Conservation (phyloP, 2,329 filamentous ascomycete species). For the Botryotinia calthae region DNA sequence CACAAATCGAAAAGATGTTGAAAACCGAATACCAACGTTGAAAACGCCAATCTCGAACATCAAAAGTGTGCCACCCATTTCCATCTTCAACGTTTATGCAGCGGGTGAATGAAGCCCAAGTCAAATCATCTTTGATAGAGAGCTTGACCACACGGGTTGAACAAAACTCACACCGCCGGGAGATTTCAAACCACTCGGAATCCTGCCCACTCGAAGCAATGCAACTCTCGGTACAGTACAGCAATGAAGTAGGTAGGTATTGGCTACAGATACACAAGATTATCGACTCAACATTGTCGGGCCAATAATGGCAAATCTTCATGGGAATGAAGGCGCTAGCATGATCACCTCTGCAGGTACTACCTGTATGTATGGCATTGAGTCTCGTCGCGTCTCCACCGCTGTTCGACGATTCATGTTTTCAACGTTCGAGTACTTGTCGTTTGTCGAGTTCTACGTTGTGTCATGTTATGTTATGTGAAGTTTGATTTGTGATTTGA, state of each 20-base stretch:
- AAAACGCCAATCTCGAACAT: neutral
- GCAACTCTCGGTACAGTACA: neutral
- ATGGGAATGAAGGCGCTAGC: neutral
- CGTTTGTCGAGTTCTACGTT: neutral
- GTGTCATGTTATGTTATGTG: neutral
- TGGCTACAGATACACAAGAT: neutral
- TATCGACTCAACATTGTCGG: conserved; percentile 1
- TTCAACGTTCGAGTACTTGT: neutral
- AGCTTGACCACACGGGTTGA: neutral
- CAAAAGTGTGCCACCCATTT: neutral
- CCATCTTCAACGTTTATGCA: neutral
- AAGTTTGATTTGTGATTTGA: neutral
- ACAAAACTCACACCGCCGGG: neutral
- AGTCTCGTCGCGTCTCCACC: neutral
- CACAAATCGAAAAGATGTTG: neutral
- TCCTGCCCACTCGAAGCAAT: neutral
- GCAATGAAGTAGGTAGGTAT: neutral
- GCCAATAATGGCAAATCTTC: neutral
- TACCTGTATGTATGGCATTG: neutral
- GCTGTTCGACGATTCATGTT: conserved; percentile 1
- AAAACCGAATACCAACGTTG: neutral
- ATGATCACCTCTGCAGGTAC: conserved; percentile 16
- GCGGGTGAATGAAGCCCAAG: neutral
- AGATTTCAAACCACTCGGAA: neutral
- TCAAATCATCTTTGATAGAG: neutral